phyloP scores from a whole-genome alignment of 2,329 filamentous ascomycete species.

The Pseudocercospora fijiensis region DNA sequence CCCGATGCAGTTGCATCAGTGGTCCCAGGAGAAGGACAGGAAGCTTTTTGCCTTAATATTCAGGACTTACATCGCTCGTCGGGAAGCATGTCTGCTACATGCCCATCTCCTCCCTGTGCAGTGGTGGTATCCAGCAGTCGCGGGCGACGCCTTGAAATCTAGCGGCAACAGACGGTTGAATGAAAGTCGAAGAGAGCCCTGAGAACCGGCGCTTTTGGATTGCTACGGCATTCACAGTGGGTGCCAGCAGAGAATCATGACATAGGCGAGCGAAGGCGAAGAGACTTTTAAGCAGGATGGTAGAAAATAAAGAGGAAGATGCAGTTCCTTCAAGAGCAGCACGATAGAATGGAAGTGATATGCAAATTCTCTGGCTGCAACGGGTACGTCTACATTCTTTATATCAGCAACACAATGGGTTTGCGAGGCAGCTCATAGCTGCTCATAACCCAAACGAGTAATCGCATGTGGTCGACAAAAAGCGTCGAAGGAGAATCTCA shows the following conservation, averaged over 20 bases:
- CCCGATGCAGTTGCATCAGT: no score
- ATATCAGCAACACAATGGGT: background rate
- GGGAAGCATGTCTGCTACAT: no score
- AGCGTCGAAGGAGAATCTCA: background rate
- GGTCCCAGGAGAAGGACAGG: no score
- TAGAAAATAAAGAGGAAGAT: background rate
- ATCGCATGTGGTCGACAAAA: background rate
- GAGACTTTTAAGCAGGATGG: background rate
- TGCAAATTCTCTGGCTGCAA: background rate
- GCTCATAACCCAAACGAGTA: background rate
- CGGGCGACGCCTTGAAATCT: background rate
- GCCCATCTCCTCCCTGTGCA: background rate
- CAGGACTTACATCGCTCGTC: no score
- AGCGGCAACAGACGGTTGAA: background rate
- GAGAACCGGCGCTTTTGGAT: conserved; percentile 15
- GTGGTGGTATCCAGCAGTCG: background rate
- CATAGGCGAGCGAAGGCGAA: background rate
- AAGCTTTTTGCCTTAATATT: no score
- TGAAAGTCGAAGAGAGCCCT: conserved; percentile 21
- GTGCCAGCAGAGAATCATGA: conserved; percentile 19
- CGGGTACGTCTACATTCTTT: background rate
- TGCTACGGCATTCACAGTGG: conserved; percentile 11
- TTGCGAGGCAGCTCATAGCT: background rate
- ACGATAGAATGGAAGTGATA: background rate
- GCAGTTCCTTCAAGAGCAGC: background rate